Base-by-base conservation (phyloP, 1,284 basidiomycete genomes). In the Tylopilus sp. region DNA sequence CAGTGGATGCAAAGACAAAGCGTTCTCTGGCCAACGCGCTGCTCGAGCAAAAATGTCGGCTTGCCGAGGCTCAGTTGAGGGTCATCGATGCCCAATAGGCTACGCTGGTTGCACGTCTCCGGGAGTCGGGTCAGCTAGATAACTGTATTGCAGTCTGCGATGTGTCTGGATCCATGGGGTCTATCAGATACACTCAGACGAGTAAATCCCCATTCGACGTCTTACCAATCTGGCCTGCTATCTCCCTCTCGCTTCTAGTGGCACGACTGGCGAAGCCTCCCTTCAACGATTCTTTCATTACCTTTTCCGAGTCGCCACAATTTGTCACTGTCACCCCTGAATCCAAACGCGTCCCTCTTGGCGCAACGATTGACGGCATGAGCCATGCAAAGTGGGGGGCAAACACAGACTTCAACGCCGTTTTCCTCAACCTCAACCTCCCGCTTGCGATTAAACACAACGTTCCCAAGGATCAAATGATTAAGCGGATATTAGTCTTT, bases 401-500 rank as follows among this genome's bases (percentile, higher is more conserved):
- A 74, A 85, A 81, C 68, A 89, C 87, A 2, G 71, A 88, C 54
- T 73, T 86, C 35, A 66, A 79, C 25, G 77, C 81, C 1, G 80
- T 86, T 15, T 86, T 88, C 63, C 62, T 82, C 52, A 66, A 79
- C 8, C 74, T 86, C 17, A 67, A 89, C 19, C 76, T 90, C 8
- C 78, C 80, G 0, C 76, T 82, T 6, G 86, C 86, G 5, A 59
- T 79, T 50, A 61, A 74, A 60, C 69, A 83, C 61, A 72, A 79
- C 0, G 70, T 90, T n/a, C 72, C 75, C 43, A 77, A 76, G 52
- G 83, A 84, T 47, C 79, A 88, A 48, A 89, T 90, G 86, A 77
- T 89, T 69, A 84, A 86, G 71, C 78, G 82, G 14, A 68, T 90
- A 0, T 88, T 90, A 61, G 76, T 89, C 39, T 90, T 90, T 66